These are phyloP conservation scores for Fusarium floridanum DNA, from an alignment of 2,329 filamentous ascomycete species.

Conservation along the genomic window DNA sequence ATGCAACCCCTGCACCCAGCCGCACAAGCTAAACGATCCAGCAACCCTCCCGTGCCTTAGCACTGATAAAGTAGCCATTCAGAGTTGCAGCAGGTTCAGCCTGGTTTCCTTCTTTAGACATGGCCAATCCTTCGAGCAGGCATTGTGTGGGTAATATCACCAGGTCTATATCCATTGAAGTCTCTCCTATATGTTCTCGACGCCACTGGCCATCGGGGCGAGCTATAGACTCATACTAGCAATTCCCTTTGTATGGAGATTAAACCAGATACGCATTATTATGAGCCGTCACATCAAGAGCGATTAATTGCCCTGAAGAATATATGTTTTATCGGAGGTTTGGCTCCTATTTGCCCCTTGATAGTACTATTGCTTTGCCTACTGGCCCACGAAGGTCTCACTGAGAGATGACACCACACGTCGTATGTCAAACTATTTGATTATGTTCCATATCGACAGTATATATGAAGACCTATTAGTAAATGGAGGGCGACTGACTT, in stretches of 20 bases:
- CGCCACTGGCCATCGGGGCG: neutral
- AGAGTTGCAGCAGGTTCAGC: neutral
- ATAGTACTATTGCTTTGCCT: neutral
- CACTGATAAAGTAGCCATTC: neutral
- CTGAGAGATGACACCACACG: neutral
- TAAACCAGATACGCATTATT: neutral
- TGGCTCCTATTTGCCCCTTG: neutral
- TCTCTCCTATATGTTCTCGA: neutral
- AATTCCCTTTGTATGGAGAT: too few species aligned
- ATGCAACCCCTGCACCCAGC: neutral
- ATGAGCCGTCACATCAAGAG: neutral
- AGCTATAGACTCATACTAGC: too few species aligned
- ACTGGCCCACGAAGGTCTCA: neutral
- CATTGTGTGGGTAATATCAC: neutral
- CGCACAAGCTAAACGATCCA: neutral
- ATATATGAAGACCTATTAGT: neutral
- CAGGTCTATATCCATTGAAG: neutral
- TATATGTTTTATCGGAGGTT: neutral
- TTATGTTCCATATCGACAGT: neutral
- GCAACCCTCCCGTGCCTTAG: neutral
- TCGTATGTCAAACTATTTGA: neutral
- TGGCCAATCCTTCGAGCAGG: neutral
- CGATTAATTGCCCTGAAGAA: neutral
- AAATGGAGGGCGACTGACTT: neutral
- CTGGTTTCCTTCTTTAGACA: neutral